These are phyloP conservation scores for Amphirosellinia nigrospora DNA, from an alignment of 495 filamentous ascomycete species.

Conservation along the genomic window DNA sequence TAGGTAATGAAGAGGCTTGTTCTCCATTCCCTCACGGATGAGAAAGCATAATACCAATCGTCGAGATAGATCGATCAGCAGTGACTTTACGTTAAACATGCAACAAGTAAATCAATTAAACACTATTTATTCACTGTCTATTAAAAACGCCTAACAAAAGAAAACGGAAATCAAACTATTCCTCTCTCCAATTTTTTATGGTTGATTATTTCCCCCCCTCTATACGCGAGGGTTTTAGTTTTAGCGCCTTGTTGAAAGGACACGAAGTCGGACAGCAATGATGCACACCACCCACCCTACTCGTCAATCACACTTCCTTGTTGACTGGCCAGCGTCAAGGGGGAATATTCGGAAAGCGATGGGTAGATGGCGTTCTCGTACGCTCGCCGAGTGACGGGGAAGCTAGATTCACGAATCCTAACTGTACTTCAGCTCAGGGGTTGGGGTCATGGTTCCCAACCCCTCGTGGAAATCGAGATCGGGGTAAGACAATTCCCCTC, in stretches of 20 bases:
- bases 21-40: too few species aligned
- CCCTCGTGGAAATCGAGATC: background rate
- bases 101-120: background rate
- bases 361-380: background rate
- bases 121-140: background rate
- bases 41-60: background rate
- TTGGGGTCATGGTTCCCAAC: conserved; percentile 11
- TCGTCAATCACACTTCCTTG: background rate
- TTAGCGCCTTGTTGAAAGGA: background rate
- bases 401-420: conserved; percentile 9
- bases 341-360: background rate
- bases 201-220: background rate
- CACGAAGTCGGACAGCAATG: background rate
- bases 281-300: background rate
- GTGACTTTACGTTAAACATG: background rate
- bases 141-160: background rate
- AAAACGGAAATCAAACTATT: background rate
- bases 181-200: too few species aligned
- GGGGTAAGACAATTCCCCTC: background rate
- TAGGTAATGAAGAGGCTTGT: too few species aligned
- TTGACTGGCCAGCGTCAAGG: background rate
- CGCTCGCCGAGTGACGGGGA: background rate
- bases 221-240: background rate
- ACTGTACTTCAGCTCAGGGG: background rate
- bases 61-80: background rate